These are phyloP conservation scores for Closterium sp. DNA, from an alignment of 139 green algal genomes.

Conservation along the genomic window DNA sequence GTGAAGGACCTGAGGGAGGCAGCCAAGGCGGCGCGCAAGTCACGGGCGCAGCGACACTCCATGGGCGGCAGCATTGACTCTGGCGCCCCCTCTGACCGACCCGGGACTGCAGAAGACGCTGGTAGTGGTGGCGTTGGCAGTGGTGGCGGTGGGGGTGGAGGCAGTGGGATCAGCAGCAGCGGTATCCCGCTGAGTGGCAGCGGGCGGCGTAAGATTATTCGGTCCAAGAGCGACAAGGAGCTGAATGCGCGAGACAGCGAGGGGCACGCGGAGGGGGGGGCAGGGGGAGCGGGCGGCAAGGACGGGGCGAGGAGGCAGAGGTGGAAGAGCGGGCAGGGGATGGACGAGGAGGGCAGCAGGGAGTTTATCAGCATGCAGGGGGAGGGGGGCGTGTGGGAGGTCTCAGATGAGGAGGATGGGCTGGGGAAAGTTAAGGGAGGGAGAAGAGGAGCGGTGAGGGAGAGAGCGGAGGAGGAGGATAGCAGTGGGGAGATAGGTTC, in stretches of 20 bases:
- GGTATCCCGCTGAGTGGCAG: neutral
- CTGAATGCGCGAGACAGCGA: neutral
- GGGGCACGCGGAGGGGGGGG: neutral
- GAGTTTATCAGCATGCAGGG: neutral
- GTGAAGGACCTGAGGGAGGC: neutral
- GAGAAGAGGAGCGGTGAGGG: neutral
- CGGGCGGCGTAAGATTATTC: neutral
- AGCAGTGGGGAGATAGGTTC: neutral
- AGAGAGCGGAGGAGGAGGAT: neutral
- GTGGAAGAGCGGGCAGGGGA: neutral
- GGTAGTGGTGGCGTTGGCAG: neutral
- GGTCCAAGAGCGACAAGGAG: conserved; percentile 12
- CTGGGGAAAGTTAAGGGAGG: neutral
- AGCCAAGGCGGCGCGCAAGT: conserved; percentile 4
- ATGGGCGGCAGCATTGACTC: neutral
- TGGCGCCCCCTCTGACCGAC: no score
- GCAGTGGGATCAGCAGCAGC: neutral
- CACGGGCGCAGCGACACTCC: neutral
- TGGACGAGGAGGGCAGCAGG: neutral
- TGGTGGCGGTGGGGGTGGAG: neutral
- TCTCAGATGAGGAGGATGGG: neutral
- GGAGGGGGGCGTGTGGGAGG: neutral
- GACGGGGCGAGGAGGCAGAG: neutral
- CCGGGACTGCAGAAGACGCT: neutral
- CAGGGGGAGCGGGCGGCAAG: neutral